Base-by-base conservation (phyloP, 768 basidiomycete species). In the Termitomyces sp. region DNA sequence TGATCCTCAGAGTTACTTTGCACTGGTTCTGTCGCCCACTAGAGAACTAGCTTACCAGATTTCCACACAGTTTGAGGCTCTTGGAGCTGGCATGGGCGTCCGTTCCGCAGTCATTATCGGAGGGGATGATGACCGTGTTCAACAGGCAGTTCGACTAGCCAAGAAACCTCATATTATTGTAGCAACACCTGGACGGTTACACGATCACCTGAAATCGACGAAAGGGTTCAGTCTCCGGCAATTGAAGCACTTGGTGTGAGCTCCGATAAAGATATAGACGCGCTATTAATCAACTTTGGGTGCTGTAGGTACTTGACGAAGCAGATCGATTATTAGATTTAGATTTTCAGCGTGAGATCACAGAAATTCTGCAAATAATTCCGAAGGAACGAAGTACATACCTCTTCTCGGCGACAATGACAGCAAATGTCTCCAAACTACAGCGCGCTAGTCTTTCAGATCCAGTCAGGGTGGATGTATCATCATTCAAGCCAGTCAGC, bases 381-480 rank as follows among this genome's bases (percentile, higher is more conserved):
- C 95, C 95, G 16, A 89, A 86, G 63, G 94, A 97, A 63, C 82
- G 95, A 11, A 89, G 87, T 39, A 97, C 95, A 3, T 97, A 92
- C 67, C 80, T 98, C 1, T 98, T 94, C 74, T 96, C 94, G 12
- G 96, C 96, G 8, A 97, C 95, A 23, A 98, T 98, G 95, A 95
- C 95, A 11, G 91, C 92, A 17, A 98, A 95, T 72, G 92, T 98
- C 3, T 92, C 90, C 8, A 97, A 97, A 69, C 77, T 98, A 14
- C 95, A 98, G 68, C 74, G 95, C 46, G 93, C 96, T 30, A 93
- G 91, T 76, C 74, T 97, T 65, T 80, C 82, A 30, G 92, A 95
- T 66, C 95, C 95, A 17, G 82, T 94, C n/a, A 81, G 88, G 62
- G 84, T 98, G 1, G 94, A 97, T 69, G 93, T 96, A 3, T 88